Evolutionary conservation across 768 basidiomycete species (phyloP), one percentile per base, ranked within the genome.

Genomic region (Lactarius indigo): DNA sequence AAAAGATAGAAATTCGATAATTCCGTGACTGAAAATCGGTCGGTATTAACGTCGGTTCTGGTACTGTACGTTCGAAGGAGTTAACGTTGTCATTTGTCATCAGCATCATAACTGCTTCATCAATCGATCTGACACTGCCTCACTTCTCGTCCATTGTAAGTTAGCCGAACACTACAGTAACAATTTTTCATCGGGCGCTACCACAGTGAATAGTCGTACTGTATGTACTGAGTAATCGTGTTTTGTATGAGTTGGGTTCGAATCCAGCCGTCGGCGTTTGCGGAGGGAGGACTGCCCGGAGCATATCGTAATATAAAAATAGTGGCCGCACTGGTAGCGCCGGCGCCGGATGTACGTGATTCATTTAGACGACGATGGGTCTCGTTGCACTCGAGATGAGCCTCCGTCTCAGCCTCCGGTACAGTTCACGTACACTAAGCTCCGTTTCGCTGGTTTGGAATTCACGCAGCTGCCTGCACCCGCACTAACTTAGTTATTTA

Each of bases 1-100:
- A 66, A 62, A 50, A 41, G 23, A 58, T 63, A 66, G 52, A 61
- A 44, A 63, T 41, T 30, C 47, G 31, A 39, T 66, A 66, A 66
- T 66, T 47, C 30, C 58, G 42, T 28, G 50, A 35, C 42, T 56
- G 52, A 6, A 23, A 15, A 54, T 54, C 52, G 52, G n/a, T 28
- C 30, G 28, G 30, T 55, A 12, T 52, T 50, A 50, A 50, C 47
- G 23, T 26, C 7, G 6, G 55, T 2, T 30, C 18, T 17, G 54
- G 12, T 35, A n/a, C n/a, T n/a, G 52, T 2, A 2, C 15, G 28
- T 56, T 56, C 31, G 55, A 20, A 20, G 54, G 17, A 13, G 26
- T 18, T 15, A 37, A n/a, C 20, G 20, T 47, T 41, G 17, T 20
- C 5, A 13, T 50, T 37, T 12, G 37, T 35, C 35, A 23, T 18